Percentiles rank a stretch among this genome's conserved stretches.
Conservation (phyloP, 164 flowering plant species). For the Magnolia sinica region DNA sequence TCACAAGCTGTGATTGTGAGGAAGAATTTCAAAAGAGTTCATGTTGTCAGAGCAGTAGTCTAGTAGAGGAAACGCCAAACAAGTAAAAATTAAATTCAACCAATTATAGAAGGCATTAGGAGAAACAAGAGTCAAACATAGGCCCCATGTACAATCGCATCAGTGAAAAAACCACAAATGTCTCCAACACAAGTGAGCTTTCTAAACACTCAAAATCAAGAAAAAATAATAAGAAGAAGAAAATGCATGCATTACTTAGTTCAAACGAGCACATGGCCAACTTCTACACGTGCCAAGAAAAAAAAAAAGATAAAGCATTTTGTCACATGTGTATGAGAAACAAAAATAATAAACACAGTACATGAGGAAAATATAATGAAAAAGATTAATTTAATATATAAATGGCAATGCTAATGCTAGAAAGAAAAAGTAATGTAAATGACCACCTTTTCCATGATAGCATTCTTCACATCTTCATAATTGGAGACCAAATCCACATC, state of each 20-base stretch:
- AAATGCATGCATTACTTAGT: too few relatives aligned
- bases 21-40: neutral
- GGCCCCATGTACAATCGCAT: neutral
- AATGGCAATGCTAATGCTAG: neutral
- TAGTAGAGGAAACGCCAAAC: neutral
- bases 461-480: slow-evolving; percentile 86
- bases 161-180: neutral
- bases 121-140: neutral
- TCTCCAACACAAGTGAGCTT: too few relatives aligned
- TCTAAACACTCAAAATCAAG: too few relatives aligned
- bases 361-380: neutral
- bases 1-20: slow-evolving; percentile 51
- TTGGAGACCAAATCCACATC: slow-evolving; percentile 73
- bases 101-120: neutral
- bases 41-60: neutral
- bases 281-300: too few relatives aligned
- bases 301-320: too few relatives aligned
- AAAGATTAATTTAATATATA: neutral
- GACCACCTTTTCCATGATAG: slow-evolving; percentile 80
- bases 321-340: too few relatives aligned
- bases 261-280: too few relatives aligned
- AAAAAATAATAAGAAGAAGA: too few relatives aligned
- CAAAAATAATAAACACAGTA: neutral
- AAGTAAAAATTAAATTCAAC: neutral
- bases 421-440: neutral